Evolutionary conservation across 1,139 yeast genomes (phyloP), one percentile per base, ranked within the genome.

Genomic region (Kodamaea derodonti): DNA sequence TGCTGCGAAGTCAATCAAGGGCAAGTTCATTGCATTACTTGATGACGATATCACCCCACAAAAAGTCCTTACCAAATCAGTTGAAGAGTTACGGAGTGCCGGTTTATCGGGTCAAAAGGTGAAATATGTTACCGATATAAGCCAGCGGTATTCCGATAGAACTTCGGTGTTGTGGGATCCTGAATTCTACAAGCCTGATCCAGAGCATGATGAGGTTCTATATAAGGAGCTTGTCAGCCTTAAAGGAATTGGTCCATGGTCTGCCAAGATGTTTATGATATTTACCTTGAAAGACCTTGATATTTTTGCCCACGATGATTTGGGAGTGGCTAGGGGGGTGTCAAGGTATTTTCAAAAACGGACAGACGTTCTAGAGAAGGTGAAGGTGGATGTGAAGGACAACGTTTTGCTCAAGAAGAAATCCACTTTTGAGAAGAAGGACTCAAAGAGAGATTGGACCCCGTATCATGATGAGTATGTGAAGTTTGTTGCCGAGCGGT

Each of bases 201-300:
- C 54, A 7, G 64, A 68, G 33, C 69, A 67, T n/a, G 82, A 70
- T 22, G 22, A 18, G 6, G 9, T 7, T 18, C 65, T 85, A 3
- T 63, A 75, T 1, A 73, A 71, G 15, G 76, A 71, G 37, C 57
- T 87, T 35, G 77, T 78, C 1, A 48, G 50, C 26, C 62, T 87
- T 36, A 84, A 86, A 51, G 97, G 97, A 0, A 75, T 88, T 23
- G 97, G 97, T 0, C 75, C 78, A 1, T 88, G 97, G 97, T 79
- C 90, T 8, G 94, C 95, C 0, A 84, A 83, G 38, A 88, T 88
- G 96, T 88, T 87, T 59, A 61, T 84, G 13, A 54, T 82, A 14
- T 86, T 87, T 51, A 83, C 84, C 0, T 60, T 88, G 31, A 71
- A 71, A 22, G 71, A 84, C 39, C 53, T 75, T 52, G 81, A 88